Base-by-base conservation (phyloP, 2,329 filamentous ascomycete species). In the Coniochaeta pulveracea region DNA sequence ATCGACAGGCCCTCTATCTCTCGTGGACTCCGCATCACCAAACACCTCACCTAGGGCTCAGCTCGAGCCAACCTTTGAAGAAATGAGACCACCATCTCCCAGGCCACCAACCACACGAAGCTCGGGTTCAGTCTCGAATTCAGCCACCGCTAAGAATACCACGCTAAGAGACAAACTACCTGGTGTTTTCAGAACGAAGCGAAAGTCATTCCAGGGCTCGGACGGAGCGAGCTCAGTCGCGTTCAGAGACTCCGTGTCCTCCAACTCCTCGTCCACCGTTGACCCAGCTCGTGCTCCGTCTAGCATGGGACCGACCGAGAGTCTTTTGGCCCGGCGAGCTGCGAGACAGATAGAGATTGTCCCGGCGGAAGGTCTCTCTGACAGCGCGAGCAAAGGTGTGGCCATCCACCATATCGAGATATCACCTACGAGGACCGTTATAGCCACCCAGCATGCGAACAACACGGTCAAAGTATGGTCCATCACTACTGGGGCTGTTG, bases 401-500 rank as follows among this genome's bases (percentile, higher is more conserved):
- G 33, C n/a, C 4, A 34, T 34, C 16, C 22, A 23, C 24, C 19
- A 34, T 15, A 15, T 34, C 15, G 33, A 34, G 19, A 28, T 34
- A n/a, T 34, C 33, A n/a, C 23, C 33, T 14, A 28, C 23, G 7
- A 18, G 33, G 19, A 19, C 33, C 10, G 23, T 22, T 18, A 22
- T 34, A 16, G 33, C 33, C 5, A 34, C 19, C 24, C 33, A 34
- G 33, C 33, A 34, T 18, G 24, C 33, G n/a, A 34, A 27, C 24
- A 22, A 34, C 16, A 26, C n/a, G 6, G 12, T 34, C 7, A 34
- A 34, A 25, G 16, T 34, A 23, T 34, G 33, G 33, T 34, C 33
- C 17, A 21, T 34, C 19, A 28, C 33, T 14, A 34, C 22, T 10
- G 25, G 25, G 12, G 25, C 23, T n/a, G 23, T 34, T 3, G 23